Evolutionary conservation across 148 eudicot genomes (phyloP).

Genomic region (Pharnaceum exiguum): DNA sequence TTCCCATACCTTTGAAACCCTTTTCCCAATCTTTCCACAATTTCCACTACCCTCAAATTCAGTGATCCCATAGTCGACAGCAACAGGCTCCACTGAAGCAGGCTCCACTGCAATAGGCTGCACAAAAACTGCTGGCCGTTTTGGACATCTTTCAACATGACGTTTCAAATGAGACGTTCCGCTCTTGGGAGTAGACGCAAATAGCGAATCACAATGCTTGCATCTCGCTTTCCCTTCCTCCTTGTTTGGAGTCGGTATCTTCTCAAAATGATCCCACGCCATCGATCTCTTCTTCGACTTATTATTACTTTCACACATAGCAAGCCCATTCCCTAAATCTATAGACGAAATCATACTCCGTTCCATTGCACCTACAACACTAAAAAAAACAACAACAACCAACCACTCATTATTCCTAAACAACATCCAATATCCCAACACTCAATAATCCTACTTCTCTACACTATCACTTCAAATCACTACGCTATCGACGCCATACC

Average conservation of each 20-base stretch:
- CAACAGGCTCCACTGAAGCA: conserved; percentile 30
- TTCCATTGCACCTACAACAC: conserved; percentile 25
- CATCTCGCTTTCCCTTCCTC: conserved; percentile 42
- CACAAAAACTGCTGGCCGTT: conserved; percentile 33
- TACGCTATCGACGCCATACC: no score
- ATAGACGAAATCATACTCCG: conserved; percentile 19
- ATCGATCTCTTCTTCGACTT: conserved; percentile 32
- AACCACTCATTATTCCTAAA: neutral
- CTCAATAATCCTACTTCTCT: no score
- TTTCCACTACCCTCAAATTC: conserved; percentile 27
- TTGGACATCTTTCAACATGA: conserved; percentile 40
- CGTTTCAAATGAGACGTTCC: conserved; percentile 51
- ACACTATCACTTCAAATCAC: no score
- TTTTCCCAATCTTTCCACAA: conserved; percentile 22
- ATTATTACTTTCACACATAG: conserved; percentile 35
- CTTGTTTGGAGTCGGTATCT: conserved; percentile 31
- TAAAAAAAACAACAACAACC: neutral
- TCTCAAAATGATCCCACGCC: conserved; percentile 51
- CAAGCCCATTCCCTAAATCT: conserved; percentile 32
- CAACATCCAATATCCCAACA: neutral
- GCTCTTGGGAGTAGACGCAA: conserved; percentile 41
- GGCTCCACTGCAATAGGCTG: conserved; percentile 40
- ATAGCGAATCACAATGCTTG: conserved; percentile 32
- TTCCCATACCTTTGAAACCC: conserved; percentile 42
- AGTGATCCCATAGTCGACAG: conserved; percentile 22